Evolutionary conservation across 1,284 basidiomycete genomes (phyloP).

Genomic region (Ganoderma lucidum): DNA sequence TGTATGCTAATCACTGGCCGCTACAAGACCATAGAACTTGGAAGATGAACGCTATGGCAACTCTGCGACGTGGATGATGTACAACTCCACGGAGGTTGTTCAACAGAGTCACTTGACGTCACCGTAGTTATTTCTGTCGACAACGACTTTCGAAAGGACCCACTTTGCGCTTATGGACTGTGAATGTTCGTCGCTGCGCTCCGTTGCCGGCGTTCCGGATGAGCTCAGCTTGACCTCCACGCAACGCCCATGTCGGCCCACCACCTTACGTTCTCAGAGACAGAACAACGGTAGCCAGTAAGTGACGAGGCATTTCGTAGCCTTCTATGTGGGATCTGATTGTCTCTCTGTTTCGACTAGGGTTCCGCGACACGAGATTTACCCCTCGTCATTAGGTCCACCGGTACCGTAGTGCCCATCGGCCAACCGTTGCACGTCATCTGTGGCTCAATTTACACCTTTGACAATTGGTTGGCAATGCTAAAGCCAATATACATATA

Average conservation of each 20-base stretch:
- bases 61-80: neutral
- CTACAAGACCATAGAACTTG: neutral
- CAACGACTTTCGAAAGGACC: neutral
- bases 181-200: neutral
- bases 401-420: neutral
- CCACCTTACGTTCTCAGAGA: neutral
- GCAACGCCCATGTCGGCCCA: neutral
- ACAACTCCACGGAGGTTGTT: neutral
- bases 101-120: slow-evolving; percentile 8
- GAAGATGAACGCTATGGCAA: neutral
- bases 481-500: neutral
- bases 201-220: neutral
- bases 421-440: neutral
- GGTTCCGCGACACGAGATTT: neutral
- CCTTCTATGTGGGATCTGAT: neutral
- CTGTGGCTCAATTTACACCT: neutral
- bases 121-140: neutral
- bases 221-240: neutral
- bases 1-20: neutral
- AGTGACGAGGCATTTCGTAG: neutral
- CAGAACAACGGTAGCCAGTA: slow-evolving; percentile 7
- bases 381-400: neutral
- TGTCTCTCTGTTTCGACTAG: neutral
- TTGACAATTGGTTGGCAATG: neutral
- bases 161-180: neutral